Base-by-base conservation (phyloP, 179 eudicot species). In the Carnegiea gigantea region DNA sequence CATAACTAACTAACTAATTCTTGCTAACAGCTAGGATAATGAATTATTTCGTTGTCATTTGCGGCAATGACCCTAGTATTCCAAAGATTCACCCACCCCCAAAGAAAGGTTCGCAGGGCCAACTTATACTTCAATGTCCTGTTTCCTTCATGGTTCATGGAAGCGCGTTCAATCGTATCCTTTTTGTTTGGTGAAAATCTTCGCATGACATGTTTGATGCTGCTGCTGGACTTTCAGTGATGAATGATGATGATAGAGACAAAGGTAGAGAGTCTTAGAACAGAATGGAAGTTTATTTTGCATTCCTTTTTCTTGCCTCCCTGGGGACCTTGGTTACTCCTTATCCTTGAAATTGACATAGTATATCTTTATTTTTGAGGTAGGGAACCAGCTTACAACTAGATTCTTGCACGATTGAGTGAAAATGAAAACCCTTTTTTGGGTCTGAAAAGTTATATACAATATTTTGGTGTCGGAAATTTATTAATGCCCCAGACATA, bases 371-470 rank as follows among this genome's bases (percentile, higher is more conserved):
- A 38, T 48, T 73, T 70, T 65, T 78, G 74, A 76, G 38, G 26
- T 79, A 62, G 20, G 83, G 87, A 79, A 79, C 83, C 81, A 65
- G 65, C 30, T 51, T 26, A 33, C 10, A 5, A 65, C 20, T 79
- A 62, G 78, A 70, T 51, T 81, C 46, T 76, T 79, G 75, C 62
- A 28, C 14, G 72, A 44, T 62, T 36, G 48, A 15, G 75, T 51
- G 77, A 24, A 44, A 73, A n/a, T 49, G 73, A 72, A 15, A 77
- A n/a, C 40, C 33, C 7, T 24, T 59, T 78, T 24, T 43, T 49
- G 2, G 43, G 44, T 78, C 75, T 28, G 3, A 49, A 14, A 54
- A 75, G 26, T 28, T 46, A 46, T 5, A 2, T 24, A 40, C 26
- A 75, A 24, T 48, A n/a, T n/a, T 75, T 49, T 28, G 38, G 44